A percentile compares a stretch with the other conserved stretches of the same genome.
Evolutionary conservation across 768 basidiomycete genomes (phyloP).

Genomic region (Suillus variegatus): DNA sequence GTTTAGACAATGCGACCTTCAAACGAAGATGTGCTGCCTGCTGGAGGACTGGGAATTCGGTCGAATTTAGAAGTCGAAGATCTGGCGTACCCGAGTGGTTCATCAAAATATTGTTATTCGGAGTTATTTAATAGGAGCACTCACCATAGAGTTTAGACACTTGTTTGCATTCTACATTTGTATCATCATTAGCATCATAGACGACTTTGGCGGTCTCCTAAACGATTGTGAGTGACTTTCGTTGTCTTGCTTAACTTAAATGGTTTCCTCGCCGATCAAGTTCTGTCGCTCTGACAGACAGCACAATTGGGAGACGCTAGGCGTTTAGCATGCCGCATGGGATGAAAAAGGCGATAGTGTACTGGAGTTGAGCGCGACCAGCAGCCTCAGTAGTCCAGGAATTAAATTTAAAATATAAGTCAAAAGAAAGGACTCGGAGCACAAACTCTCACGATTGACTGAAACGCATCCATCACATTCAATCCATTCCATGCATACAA

Average conservation of each 20-base stretch:
- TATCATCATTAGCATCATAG: neutral
- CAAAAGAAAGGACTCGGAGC: no score
- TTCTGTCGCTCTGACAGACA: neutral
- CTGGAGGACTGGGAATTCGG: constrained; percentile 20
- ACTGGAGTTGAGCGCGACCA: neutral
- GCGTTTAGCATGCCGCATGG: neutral
- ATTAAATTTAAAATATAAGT: neutral
- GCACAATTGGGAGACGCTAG: neutral
- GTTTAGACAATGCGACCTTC: constrained; percentile 18
- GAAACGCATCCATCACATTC: neutral
- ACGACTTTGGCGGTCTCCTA: neutral
- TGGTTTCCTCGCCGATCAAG: neutral
- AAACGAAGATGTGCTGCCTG: constrained; percentile 26
- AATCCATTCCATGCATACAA: neutral
- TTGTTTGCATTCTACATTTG: neutral
- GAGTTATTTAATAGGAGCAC: neutral
- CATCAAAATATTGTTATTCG: neutral
- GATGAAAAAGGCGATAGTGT: neutral
- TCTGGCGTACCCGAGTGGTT: neutral
- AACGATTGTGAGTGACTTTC: neutral
- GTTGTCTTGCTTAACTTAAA: neutral
- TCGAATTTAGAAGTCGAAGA: neutral
- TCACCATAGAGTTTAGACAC: neutral
- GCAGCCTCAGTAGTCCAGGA: neutral
- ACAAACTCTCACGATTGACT: neutral